Percentiles rank a stretch among this genome's conserved stretches.
Evolutionary conservation across 345 rosid species (phyloP).

Genomic region (Ceriops tagal): DNA sequence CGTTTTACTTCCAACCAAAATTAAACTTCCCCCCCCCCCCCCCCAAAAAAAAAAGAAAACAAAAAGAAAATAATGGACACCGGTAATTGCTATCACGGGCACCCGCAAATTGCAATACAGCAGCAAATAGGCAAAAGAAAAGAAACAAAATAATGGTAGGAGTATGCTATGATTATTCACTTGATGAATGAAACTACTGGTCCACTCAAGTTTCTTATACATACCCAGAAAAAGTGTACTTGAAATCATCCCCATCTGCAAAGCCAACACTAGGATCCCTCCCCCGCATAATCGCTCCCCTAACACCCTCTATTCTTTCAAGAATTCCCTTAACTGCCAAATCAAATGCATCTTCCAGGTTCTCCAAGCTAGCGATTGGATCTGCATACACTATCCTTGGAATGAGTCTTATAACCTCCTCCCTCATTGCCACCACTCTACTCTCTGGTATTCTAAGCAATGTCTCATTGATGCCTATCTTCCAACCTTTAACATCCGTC

Average conservation of each 20-base stretch:
- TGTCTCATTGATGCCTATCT: slow-evolving; percentile 17
- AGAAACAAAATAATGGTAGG: too few species aligned
- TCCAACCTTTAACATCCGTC: slow-evolving; percentile 21
- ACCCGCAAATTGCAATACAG: too few species aligned
- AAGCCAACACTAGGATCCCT: slow-evolving; percentile 28
- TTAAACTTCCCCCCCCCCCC: too few species aligned
- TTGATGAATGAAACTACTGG: not conserved
- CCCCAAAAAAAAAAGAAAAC: too few species aligned
- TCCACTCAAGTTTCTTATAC: slow-evolving; percentile 10
- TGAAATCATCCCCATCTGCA: slow-evolving; percentile 29
- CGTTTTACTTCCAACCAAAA: too few species aligned
- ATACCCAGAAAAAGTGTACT: slow-evolving; percentile 23
- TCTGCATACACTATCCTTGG: slow-evolving; percentile 27
- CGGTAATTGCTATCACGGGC: too few species aligned
- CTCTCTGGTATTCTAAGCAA: slow-evolving; percentile 13
- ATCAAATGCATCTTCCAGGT: slow-evolving; percentile 28
- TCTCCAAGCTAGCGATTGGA: slow-evolving; percentile 18
- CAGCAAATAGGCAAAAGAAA: too few species aligned
- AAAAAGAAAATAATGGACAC: too few species aligned
- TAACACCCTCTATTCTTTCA: slow-evolving; percentile 22
- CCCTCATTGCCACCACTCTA: slow-evolving; percentile 20
- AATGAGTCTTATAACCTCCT: slow-evolving; percentile 20
- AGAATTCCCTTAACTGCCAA: slow-evolving; percentile 29
- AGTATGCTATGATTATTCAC: not conserved
- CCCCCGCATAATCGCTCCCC: slow-evolving; percentile 14